Conservation (phyloP, 305 asterid genomes). For the Lippia alba region DNA sequence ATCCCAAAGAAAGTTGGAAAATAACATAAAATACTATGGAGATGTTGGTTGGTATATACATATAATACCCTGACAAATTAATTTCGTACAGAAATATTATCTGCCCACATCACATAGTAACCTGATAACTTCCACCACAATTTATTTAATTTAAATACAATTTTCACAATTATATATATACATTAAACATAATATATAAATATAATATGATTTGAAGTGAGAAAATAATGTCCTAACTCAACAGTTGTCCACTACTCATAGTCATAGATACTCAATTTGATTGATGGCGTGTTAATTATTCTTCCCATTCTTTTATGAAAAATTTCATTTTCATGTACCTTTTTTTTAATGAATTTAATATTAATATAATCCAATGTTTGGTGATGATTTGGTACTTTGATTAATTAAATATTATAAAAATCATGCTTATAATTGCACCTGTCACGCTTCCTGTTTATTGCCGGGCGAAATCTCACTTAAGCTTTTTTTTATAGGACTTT, state of each 20-base stretch:
- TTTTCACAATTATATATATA: not conserved
- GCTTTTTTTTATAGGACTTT: not conserved
- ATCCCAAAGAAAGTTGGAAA: slow-evolving; percentile 25
- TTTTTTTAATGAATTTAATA: not conserved
- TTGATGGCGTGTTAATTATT: not conserved
- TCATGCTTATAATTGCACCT: not conserved
- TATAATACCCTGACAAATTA: slow-evolving; percentile 32
- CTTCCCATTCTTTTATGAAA: not conserved
- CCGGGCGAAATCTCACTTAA: not conserved
- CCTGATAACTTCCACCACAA: too few relatives aligned
- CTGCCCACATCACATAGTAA: slow-evolving; percentile 5
- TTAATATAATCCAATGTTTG: not conserved
- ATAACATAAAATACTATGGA: slow-evolving; percentile 22
- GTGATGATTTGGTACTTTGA: slow-evolving; percentile 1
- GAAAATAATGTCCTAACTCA: not conserved
- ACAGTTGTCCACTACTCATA: not conserved
- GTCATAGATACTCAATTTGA: not conserved
- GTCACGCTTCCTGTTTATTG: not conserved
- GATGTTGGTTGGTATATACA: slow-evolving; percentile 34
- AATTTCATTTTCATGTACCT: not conserved
- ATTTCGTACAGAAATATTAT: slow-evolving; percentile 34
- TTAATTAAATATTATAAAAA: not conserved
- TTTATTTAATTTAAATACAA: too few relatives aligned
- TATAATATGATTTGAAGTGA: not conserved
- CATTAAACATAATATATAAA: not conserved